These are phyloP conservation scores for Colletotrichum eremochloae DNA, from an alignment of 2,329 filamentous ascomycete genomes.

Conservation along the genomic window DNA sequence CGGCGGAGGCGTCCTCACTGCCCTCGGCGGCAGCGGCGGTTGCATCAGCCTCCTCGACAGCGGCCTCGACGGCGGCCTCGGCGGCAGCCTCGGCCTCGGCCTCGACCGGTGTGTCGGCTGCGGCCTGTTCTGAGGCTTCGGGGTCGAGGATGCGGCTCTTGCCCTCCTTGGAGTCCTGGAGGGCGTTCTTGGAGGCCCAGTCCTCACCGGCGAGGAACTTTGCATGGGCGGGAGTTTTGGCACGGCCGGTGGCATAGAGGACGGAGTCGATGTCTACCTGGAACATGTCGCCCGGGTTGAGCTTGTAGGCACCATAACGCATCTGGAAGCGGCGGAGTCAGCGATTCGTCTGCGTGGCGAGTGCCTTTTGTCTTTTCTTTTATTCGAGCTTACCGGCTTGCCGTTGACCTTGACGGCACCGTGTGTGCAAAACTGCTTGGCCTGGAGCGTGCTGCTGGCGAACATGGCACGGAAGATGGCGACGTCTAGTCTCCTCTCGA, in stretches of 20 bases:
- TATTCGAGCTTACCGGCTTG: slow-evolving; percentile 76
- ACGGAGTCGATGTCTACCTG: slow-evolving; percentile 92
- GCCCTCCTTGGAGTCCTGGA: slow-evolving; percentile 50
- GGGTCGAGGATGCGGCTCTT: slow-evolving; percentile 33
- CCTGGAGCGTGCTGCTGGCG: slow-evolving; percentile 92
- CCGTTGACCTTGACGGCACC: slow-evolving; percentile 96
- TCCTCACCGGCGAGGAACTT: slow-evolving; percentile 41
- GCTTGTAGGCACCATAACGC: slow-evolving; percentile 89
- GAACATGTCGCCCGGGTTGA: slow-evolving; percentile 99
- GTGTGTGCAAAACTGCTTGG: slow-evolving; percentile 93
- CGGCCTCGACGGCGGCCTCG: slow-evolving; percentile 40
- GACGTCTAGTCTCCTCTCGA: slow-evolving; percentile 93
- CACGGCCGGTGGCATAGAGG: slow-evolving; percentile 85
- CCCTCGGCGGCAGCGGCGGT: slow-evolving; percentile 16
- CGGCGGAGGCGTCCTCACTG: slow-evolving; percentile 40
- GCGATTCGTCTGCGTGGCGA: neutral
- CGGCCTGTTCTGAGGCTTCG: slow-evolving; percentile 30
- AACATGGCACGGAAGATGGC: slow-evolving; percentile 95
- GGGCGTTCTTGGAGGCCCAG: slow-evolving; percentile 48
- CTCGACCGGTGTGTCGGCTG: slow-evolving; percentile 40
- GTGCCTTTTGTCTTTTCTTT: too few species aligned
- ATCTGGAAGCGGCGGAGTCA: slow-evolving; percentile 70
- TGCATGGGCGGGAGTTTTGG: slow-evolving; percentile 64
- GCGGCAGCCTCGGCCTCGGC: slow-evolving; percentile 43
- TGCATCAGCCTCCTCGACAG: slow-evolving; percentile 33